Conservation (phyloP, 2,329 filamentous ascomycete species). For the Dryadomyces sulphureus region DNA sequence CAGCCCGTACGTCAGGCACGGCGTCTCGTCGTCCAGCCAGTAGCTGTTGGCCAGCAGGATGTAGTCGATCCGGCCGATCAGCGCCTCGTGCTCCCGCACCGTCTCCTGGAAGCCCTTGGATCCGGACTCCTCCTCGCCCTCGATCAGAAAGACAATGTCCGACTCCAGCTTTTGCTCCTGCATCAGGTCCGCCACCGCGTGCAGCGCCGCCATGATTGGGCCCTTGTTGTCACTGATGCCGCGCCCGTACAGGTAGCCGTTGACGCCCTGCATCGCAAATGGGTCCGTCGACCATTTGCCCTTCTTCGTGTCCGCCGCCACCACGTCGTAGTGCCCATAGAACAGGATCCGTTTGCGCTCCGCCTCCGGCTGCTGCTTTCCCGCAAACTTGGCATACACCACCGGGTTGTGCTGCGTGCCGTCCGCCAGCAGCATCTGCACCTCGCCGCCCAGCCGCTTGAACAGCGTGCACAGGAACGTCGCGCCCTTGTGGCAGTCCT, state of each 20-base stretch:
- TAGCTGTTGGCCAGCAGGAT: constrained; percentile 95
- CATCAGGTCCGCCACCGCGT: constrained; percentile 79
- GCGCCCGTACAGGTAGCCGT: constrained; percentile 87
- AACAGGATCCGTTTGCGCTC: constrained; percentile 79
- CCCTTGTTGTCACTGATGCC: constrained; percentile 98
- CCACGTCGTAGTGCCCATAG: constrained; percentile 97
- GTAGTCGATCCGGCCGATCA: constrained; percentile 86
- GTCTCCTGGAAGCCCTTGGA: constrained; percentile 82
- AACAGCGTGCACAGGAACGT: constrained; percentile 83
- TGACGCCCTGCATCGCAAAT: constrained; percentile 75
- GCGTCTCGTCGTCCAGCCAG: constrained; percentile 92
- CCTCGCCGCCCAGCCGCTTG: constrained; percentile 78
- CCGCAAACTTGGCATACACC: constrained; percentile 79
- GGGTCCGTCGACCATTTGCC: constrained; percentile 79
- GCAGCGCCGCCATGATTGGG: constrained; percentile 83
- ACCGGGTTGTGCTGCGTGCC: constrained; percentile 68
- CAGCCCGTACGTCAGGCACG: constrained; percentile 87
- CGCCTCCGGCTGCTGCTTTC: constrained; percentile 35
- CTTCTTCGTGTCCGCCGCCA: constrained; percentile 70
- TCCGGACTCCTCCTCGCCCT: constrained; percentile 92
- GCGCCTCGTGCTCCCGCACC: constrained; percentile 61
- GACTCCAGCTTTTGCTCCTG: constrained; percentile 72
- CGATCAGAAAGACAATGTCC: constrained; percentile 86
- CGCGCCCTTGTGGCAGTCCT: constrained; percentile 84
- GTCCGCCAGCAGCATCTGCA: constrained; percentile 79